Evolutionary conservation across 2,329 filamentous ascomycete genomes (phyloP).

Genomic region (Penicillium vulpinum): DNA sequence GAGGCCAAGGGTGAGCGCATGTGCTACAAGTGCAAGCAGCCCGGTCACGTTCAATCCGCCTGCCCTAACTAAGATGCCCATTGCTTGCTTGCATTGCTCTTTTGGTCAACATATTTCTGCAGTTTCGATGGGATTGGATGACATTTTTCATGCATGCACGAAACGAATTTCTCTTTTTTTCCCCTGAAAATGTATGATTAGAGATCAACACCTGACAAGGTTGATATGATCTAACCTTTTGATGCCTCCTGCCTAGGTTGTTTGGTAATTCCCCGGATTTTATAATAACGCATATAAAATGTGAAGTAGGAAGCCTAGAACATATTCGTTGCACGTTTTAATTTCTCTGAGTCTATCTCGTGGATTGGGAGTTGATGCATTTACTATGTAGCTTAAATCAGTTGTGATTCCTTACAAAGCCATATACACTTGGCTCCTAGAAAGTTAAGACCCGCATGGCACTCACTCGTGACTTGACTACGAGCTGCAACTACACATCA

Average conservation of each 20-base stretch:
- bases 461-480: slow-evolving; percentile 37
- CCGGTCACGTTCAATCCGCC: slow-evolving; percentile 87
- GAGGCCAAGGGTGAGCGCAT: slow-evolving; percentile 89
- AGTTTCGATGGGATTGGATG: slow-evolving; percentile 11
- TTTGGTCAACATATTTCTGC: slow-evolving; percentile 23
- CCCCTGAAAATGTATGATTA: slow-evolving; percentile 15
- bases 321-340: background rate
- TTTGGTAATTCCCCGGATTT: slow-evolving; percentile 25
- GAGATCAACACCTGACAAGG: slow-evolving; percentile 10
- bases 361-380: background rate
- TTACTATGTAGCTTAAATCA: background rate
- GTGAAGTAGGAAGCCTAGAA: slow-evolving; percentile 6
- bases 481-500: slow-evolving; percentile 96
- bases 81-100: slow-evolving; percentile 24
- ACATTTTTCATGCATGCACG: slow-evolving; percentile 14
- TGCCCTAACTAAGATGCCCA: slow-evolving; percentile 72
- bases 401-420: background rate
- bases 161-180: slow-evolving; percentile 17
- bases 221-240: slow-evolving; percentile 30
- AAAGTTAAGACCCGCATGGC: background rate
- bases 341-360: background rate
- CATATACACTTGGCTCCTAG: background rate
- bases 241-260: slow-evolving; percentile 17
- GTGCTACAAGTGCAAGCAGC: slow-evolving; percentile 93
- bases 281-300: slow-evolving; percentile 10